Base-by-base conservation (phyloP, 257 asterid species). In the Lycium barbarum region DNA sequence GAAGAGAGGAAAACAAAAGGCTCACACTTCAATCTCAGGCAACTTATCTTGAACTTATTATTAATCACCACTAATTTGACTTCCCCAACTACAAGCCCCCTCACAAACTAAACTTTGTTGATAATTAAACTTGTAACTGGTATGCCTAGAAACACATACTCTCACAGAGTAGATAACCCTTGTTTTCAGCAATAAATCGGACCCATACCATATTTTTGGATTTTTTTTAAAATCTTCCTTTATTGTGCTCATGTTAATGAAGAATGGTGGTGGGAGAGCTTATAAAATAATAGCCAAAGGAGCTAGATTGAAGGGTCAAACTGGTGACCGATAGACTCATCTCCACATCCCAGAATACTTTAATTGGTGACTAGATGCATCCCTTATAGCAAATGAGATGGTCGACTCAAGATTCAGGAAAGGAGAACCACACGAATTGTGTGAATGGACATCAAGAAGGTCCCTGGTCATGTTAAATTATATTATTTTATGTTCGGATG, bases 311-410 rank as follows among this genome's bases (percentile, higher is more conserved):
- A 76, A 51, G 35, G 81, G 22, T 53, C 14, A 57, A 74, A 49
- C 62, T 49, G 81, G 12, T 74, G 79, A 70, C 15, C 38, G 35
- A 40, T 47, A 22, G 49, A 14, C 81, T 49, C 81, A 74, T 47
- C 62, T 49, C 81, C 81, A 13, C 81, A 74, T 74, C 59, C 59
- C 40, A 73, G 40, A 15, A 47, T 0, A n/a, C 59, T 40, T n/a
- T n/a, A n/a, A n/a, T n/a, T n/a, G n/a, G n/a, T n/a, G n/a, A n/a
- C 59, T 73, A 73, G 72, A 73, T 20, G 35, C 80, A 47, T 73
- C 59, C 80, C 18, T 73, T 22, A 20, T 73, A 20, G 80, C 20
- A 11, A 47, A 73, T 53, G 38, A 73, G 58, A 47, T 51, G 80
- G n/a, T 22, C 13, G 18, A 47, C 59, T 73, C 40, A 2, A 12